Percentiles rank a stretch among this genome's conserved stretches.
phyloP scores from a whole-genome alignment of 306 rosid species.

The Ochetophila trinervis region DNA sequence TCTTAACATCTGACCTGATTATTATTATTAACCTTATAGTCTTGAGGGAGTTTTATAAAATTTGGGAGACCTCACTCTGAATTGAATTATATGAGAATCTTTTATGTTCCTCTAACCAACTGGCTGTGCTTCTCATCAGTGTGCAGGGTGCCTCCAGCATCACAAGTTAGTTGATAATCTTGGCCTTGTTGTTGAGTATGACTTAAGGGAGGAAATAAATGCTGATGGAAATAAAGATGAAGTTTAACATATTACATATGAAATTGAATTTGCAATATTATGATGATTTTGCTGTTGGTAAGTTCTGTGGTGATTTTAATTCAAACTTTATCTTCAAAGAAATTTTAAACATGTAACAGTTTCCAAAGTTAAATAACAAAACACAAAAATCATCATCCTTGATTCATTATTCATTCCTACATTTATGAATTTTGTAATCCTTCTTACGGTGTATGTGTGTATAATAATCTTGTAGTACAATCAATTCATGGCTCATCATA shows the following conservation, averaged over 20 bases:
- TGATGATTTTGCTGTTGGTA: slow-evolving; percentile 4
- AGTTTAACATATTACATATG: slow-evolving; percentile 39
- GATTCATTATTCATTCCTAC: slow-evolving; percentile 29
- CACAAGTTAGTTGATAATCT: slow-evolving; percentile 83
- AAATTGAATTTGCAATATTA: slow-evolving; percentile 6
- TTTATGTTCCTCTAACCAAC: slow-evolving; percentile 26
- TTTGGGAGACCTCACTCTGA: neutral
- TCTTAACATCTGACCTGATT: too few relatives aligned
- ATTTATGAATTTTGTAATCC: slow-evolving; percentile 6
- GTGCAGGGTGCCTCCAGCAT: slow-evolving; percentile 80
- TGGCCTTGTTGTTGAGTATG: slow-evolving; percentile 68
- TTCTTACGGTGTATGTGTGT: slow-evolving; percentile 20
- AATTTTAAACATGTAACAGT: slow-evolving; percentile 22
- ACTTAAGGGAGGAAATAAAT: slow-evolving; percentile 53
- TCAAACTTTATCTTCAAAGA: slow-evolving; percentile 29
- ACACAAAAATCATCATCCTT: slow-evolving; percentile 3
- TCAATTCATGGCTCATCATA: slow-evolving; percentile 28
- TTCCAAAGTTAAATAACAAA: slow-evolving; percentile 4
- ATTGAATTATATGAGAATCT: neutral
- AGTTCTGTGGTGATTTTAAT: slow-evolving; percentile 22
- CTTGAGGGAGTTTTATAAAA: neutral
- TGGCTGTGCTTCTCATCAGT: slow-evolving; percentile 39
- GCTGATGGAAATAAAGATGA: slow-evolving; percentile 40
- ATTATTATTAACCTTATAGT: too few relatives aligned
- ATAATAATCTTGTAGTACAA: slow-evolving; percentile 9